Evolutionary conservation across 1,284 basidiomycete species (phyloP), one percentile per base, ranked within the genome.

Genomic region (Rhodotorula sp.): DNA sequence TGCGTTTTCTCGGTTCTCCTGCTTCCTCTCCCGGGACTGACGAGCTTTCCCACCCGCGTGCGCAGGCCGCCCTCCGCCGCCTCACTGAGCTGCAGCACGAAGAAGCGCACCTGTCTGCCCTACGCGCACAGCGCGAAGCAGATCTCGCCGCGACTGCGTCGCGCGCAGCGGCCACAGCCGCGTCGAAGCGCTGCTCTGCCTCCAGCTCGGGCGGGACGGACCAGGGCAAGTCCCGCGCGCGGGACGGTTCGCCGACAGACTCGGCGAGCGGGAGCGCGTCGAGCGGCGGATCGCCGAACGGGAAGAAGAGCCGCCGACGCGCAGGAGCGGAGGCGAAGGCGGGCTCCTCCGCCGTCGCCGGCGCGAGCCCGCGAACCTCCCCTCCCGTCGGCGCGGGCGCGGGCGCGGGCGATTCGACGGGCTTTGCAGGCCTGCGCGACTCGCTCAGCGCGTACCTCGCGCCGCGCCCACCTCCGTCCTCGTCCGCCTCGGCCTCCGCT

Each of bases 341-440:
- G 32, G 37, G 51, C 4, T n/a, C 36, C 53, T 1, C 50, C 66
- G 34, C 29, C 57, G 17, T 27, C n/a, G 7, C 27, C 36, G n/a
- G 48, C 41, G 12, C 41, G 44, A 44, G 44, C 44, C 44, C 59
- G 19, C 41, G n/a, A 41, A 7, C 22, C 13, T 64, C 66, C 1
- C 57, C 60, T 3, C 32, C 69, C 27, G 34, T 41, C n/a, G 22
- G 60, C 21, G 25, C 39, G 2, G 12, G 61, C 1, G 37, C 57
- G 34, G 21, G 25, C 36, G 10, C n/a, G 39, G 7, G 56, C 55
- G 39, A 9, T 63, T 0, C 53, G 5, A 57, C 55, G 0, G 66
- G 75, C 6, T 74, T 74, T 57, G 70, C 66, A 7, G 68, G 70
- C 8, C 36, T 76, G 36, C 72, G 75, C 2, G 62, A 68, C 17